Evolutionary conservation across 352 stramenopile genomes (phyloP).

Genomic region (Ochromonadaceae sp.): DNA sequence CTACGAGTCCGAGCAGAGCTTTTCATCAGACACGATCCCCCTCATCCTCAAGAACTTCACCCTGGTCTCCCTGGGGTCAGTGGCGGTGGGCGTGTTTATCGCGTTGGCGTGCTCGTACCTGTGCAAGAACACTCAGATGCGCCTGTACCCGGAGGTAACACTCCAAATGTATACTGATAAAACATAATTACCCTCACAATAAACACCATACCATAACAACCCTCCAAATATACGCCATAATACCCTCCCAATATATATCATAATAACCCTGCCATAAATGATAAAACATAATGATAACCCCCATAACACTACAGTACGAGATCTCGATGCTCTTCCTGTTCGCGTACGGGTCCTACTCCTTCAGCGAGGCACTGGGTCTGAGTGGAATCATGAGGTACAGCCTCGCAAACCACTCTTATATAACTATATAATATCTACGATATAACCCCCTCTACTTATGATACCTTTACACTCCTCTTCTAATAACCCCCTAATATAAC

Average conservation of each 20-base stretch:
- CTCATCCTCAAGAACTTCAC: constrained; percentile 52
- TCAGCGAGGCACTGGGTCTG: constrained; percentile 51
- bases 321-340: constrained; percentile 66
- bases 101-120: constrained; percentile 53
- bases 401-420: too few relatives aligned
- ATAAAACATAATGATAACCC: too few relatives aligned
- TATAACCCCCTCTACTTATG: too few relatives aligned
- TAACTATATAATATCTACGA: too few relatives aligned
- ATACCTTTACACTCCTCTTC: too few relatives aligned
- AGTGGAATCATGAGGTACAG: constrained; percentile 72
- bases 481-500: too few relatives aligned
- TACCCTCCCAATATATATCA: too few relatives aligned
- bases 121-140: constrained; percentile 56
- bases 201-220: too few relatives aligned
- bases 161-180: too few relatives aligned
- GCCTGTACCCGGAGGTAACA: constrained; percentile 54
- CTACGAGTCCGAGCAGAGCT: constrained; percentile 55
- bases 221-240: too few relatives aligned
- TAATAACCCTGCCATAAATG: too few relatives aligned
- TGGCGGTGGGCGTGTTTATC: constrained; percentile 48
- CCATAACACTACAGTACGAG: constrained; percentile 65
- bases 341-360: constrained; percentile 60
- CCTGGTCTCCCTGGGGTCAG: constrained; percentile 54
- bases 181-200: too few relatives aligned
- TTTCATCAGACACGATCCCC: constrained; percentile 42